Conservation (phyloP, 2,329 filamentous ascomycete genomes). For the Colletotrichum spinosum region DNA sequence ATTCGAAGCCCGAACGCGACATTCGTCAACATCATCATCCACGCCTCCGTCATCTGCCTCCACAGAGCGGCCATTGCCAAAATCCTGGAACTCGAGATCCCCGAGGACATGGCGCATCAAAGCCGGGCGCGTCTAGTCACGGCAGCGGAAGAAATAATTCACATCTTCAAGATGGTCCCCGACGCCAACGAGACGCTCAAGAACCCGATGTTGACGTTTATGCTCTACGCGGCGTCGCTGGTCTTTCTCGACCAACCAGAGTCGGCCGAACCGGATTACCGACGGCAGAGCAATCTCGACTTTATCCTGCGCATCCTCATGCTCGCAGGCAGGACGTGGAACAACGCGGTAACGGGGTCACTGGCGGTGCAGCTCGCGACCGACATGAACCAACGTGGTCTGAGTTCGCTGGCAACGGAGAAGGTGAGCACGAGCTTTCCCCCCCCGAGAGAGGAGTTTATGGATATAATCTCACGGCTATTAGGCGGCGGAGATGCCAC, state of each 20-base stretch:
- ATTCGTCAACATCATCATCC: slow-evolving; percentile 72
- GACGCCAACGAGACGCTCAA: slow-evolving; percentile 57
- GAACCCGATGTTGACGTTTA: slow-evolving; percentile 78
- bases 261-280: slow-evolving; percentile 56
- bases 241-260: slow-evolving; percentile 77
- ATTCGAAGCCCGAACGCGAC: slow-evolving; percentile 71
- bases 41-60: slow-evolving; percentile 75
- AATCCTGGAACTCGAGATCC: slow-evolving; percentile 65
- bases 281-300: slow-evolving; percentile 65
- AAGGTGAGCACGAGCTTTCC: slow-evolving; percentile 35
- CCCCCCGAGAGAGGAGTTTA: too few relatives aligned
- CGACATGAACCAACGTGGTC: slow-evolving; percentile 62
- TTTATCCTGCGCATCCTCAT: slow-evolving; percentile 77
- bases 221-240: slow-evolving; percentile 76
- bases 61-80: slow-evolving; percentile 79
- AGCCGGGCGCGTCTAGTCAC: slow-evolving; percentile 76
- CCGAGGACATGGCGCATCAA: slow-evolving; percentile 62
- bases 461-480: too few relatives aligned
- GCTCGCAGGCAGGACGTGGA: slow-evolving; percentile 65
- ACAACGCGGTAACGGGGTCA: slow-evolving; percentile 75
- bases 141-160: slow-evolving; percentile 74
- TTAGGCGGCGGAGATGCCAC: too few relatives aligned
- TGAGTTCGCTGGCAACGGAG: slow-evolving; percentile 41
- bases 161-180: slow-evolving; percentile 73
- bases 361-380: slow-evolving; percentile 77